Evolutionary conservation across 1,284 basidiomycete species (phyloP).

Genomic region (Apiotrichum gamsii): DNA sequence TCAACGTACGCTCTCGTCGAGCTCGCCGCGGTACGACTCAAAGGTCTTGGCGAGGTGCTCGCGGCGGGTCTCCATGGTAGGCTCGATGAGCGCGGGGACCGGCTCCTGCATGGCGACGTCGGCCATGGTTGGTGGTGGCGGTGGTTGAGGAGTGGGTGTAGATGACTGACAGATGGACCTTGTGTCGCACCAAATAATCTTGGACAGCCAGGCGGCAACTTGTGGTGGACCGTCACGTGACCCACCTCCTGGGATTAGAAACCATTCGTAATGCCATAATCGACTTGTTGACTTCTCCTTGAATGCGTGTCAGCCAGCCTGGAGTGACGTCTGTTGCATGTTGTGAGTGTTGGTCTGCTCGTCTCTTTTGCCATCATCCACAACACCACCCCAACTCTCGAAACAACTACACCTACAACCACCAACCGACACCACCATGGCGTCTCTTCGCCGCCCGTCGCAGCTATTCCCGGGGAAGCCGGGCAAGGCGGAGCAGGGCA

Average conservation of each 20-base stretch:
- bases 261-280: too few relatives aligned
- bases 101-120: constrained; percentile 19
- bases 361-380: neutral
- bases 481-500: neutral
- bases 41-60: constrained; percentile 39
- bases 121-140: constrained; percentile 13
- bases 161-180: too few relatives aligned
- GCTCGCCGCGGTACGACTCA: constrained; percentile 36
- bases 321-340: too few relatives aligned
- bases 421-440: constrained; percentile 22
- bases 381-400: neutral
- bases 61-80: constrained; percentile 16
- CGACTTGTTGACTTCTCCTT: too few relatives aligned
- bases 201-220: neutral
- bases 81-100: constrained; percentile 3
- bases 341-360: too few relatives aligned
- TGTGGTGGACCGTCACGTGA: too few relatives aligned
- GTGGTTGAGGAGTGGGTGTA: neutral
- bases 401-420: too few relatives aligned
- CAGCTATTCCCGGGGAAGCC: constrained; percentile 10
- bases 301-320: too few relatives aligned
- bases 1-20: constrained; percentile 39
- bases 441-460: constrained; percentile 26
- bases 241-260: too few relatives aligned
- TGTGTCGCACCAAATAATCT: too few relatives aligned